These are phyloP conservation scores for Macrolepiota dolichaula DNA, from an alignment of 768 basidiomycete genomes.

Conservation along the genomic window DNA sequence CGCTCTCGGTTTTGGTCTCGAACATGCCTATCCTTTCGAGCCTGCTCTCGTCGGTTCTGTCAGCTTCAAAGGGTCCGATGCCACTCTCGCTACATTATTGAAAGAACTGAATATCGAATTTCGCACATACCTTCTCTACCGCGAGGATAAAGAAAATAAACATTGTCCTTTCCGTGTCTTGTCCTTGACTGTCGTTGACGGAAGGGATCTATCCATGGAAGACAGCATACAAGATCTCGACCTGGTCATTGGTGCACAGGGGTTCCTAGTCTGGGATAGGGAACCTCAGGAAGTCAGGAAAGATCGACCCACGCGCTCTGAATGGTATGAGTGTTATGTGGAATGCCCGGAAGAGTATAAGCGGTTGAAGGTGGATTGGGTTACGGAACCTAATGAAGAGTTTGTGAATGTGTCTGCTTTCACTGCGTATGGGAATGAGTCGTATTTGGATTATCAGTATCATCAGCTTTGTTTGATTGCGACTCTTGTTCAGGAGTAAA, in stretches of 20 bases:
- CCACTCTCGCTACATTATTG: background rate
- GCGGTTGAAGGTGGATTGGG: background rate
- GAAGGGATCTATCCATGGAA: too few species aligned
- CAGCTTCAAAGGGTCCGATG: background rate
- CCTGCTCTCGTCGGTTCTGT: background rate
- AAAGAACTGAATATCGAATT: background rate
- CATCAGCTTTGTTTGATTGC: slow-evolving; percentile 1
- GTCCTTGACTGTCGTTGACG: too few species aligned
- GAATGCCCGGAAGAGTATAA: background rate
- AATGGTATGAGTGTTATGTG: background rate
- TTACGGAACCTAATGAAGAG: background rate
- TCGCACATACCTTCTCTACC: background rate
- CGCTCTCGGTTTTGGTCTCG: slow-evolving; percentile 30
- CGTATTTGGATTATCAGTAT: background rate
- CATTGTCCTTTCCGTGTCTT: too few species aligned
- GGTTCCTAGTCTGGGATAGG: too few species aligned
- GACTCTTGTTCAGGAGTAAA: too few species aligned
- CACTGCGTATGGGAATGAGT: background rate
- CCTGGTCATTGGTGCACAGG: too few species aligned
- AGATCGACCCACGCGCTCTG: background rate
- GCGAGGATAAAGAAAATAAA: background rate
- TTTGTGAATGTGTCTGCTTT: background rate
- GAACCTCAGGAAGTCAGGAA: too few species aligned
- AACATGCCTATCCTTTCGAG: slow-evolving; percentile 25
- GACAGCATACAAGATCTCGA: too few species aligned